Base-by-base conservation (phyloP, 306 rosid genomes). In the Betula pendula region DNA sequence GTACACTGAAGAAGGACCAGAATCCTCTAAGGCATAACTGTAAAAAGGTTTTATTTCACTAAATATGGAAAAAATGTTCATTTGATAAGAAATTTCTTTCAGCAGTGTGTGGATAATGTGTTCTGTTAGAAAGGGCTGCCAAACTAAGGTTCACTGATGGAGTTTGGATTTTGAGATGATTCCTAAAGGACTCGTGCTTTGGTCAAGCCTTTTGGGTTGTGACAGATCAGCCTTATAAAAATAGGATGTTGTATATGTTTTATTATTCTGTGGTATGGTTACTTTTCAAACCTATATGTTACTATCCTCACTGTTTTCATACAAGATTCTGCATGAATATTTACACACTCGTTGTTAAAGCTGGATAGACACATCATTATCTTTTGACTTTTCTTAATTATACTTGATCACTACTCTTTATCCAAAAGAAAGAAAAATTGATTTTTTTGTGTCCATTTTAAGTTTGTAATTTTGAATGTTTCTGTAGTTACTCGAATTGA, bases 401-500 rank as follows among this genome's bases (percentile, higher is more conserved):
- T 62, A 62, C 42, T 31, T 62, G 68, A 16, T 62, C 14, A 10
- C n/a, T 29, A 29, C 38, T 62, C 11, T 62, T 62, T 31, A 7
- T 29, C 42, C 7, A 60, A 14, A 31, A 8, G 40, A 24, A 56
- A 11, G 6, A 35, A 31, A 62, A 6, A 19, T 50, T 38, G 40
- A 48, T 52, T 71, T 70, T 56, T 66, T 3, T 13, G 33, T 3
- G 2, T 71, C 60, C 33, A n/a, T 47, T 42, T 73, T 74, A 72
- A 43, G 33, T 75, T 67, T 10, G 42, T 7, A 59, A 6, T 56
- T 70, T 68, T 68, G 10, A 68, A 51, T 13, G 3, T 69, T 3
- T 83, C 45, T 73, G 72, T 73, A 94, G 97, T 95, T 75, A 90
- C 93, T 50, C 83, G 96, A 81, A 80, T 95, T 51, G 90, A 81